phyloP scores from a whole-genome alignment of 495 filamentous ascomycete genomes.

The Hypoxylon subgilvum region DNA sequence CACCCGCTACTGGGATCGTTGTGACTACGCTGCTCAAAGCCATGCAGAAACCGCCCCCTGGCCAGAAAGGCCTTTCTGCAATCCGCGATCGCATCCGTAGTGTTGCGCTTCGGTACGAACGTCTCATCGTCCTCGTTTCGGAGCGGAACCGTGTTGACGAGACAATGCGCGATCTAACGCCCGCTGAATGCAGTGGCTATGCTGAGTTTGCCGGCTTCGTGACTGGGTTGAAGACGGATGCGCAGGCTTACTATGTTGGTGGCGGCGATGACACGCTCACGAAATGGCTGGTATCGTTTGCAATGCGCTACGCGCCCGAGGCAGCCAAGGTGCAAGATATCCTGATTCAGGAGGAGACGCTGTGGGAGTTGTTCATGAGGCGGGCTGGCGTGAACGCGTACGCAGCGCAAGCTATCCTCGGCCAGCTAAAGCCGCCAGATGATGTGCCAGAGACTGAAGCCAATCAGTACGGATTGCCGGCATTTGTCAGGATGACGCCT shows the following conservation, averaged over 20 bases:
- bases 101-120: slow-evolving; percentile 68
- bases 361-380: slow-evolving; percentile 77
- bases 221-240: slow-evolving; percentile 45
- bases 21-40: slow-evolving; percentile 74
- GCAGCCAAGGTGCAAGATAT: slow-evolving; percentile 35
- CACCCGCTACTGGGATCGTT: slow-evolving; percentile 71
- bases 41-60: slow-evolving; percentile 74
- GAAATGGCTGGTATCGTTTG: slow-evolving; percentile 61
- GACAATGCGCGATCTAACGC: slow-evolving; percentile 44
- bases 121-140: slow-evolving; percentile 72
- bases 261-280: slow-evolving; percentile 64
- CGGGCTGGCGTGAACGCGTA: slow-evolving; percentile 78
- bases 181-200: slow-evolving; percentile 59
- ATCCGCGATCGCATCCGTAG: slow-evolving; percentile 64
- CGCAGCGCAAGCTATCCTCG: slow-evolving; percentile 74
- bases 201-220: slow-evolving; percentile 62
- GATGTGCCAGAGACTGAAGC: slow-evolving; percentile 21
- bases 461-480: slow-evolving; percentile 54
- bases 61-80: slow-evolving; percentile 54
- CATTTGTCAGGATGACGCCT: slow-evolving; percentile 63
- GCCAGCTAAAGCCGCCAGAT: slow-evolving; percentile 52
- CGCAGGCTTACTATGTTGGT: slow-evolving; percentile 59
- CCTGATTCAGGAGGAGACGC: slow-evolving; percentile 59
- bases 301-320: slow-evolving; percentile 49
- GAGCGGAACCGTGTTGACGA: slow-evolving; percentile 54